These are phyloP conservation scores for Rhizopogon vesiculosus DNA, from an alignment of 768 basidiomycete species.

Conservation along the genomic window DNA sequence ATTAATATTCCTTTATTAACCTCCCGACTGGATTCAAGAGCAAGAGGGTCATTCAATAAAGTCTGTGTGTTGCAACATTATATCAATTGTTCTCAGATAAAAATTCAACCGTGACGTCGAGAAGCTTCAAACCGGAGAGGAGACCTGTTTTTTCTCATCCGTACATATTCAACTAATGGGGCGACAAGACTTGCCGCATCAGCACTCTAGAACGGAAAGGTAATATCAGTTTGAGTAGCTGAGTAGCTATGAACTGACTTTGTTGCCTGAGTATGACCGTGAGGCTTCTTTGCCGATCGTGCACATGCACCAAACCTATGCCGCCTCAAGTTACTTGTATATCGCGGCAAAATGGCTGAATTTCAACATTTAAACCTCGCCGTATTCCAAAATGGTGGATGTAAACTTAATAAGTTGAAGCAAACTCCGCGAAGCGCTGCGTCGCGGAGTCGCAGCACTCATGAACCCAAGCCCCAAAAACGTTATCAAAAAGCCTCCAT, in stretches of 20 bases:
- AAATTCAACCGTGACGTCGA: too few relatives aligned
- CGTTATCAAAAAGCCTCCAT: neutral
- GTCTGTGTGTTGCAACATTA: neutral
- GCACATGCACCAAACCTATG: neutral
- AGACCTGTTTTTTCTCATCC: too few relatives aligned
- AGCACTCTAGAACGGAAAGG: too few relatives aligned
- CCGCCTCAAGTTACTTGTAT: neutral
- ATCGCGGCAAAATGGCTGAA: neutral
- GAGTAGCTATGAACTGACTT: neutral
- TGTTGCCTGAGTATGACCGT: too few relatives aligned
- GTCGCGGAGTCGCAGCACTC: conserved; percentile 16
- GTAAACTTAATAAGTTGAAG: neutral
- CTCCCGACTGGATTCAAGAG: neutral
- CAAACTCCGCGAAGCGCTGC: conserved; percentile 20
- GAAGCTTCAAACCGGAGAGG: too few relatives aligned
- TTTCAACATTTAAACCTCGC: neutral
- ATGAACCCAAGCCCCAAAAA: neutral
- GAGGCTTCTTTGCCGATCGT: neutral
- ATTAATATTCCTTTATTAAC: too few relatives aligned
- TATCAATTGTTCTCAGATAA: neutral
- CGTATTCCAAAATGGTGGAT: neutral
- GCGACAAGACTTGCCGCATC: too few relatives aligned
- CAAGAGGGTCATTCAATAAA: neutral
- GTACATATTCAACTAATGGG: too few relatives aligned
- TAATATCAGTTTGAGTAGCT: too few relatives aligned